phyloP scores from a whole-genome alignment of 805 yeast species.

The Starmerella sp. region DNA sequence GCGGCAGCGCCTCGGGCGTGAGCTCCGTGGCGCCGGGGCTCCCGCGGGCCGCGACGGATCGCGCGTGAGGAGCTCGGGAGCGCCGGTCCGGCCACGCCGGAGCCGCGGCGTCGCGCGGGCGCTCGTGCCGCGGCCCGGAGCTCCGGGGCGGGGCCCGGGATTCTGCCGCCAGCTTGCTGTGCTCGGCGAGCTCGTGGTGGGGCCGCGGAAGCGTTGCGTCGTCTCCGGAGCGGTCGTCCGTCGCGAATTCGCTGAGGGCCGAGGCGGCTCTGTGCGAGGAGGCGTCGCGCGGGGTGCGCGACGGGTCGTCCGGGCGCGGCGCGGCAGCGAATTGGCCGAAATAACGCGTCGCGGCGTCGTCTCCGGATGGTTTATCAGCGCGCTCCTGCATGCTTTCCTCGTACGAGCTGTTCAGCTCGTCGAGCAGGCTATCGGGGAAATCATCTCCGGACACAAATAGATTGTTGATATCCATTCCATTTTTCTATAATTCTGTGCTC shows the following conservation, averaged over 20 bases:
- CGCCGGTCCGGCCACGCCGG: background rate
- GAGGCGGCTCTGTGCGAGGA: background rate
- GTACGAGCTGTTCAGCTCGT: background rate
- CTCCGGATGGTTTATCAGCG: background rate
- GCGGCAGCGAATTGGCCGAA: background rate
- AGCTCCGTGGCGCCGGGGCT: no score
- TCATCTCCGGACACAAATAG: background rate
- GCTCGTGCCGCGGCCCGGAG: no score
- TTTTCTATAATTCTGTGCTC: background rate
- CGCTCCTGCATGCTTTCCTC: background rate
- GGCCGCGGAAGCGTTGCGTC: background rate
- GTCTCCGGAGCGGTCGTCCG: background rate
- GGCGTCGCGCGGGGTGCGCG: background rate
- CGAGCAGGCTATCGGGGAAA: background rate
- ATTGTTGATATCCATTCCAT: conserved; percentile 1
- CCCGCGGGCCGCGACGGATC: no score
- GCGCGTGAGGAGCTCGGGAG: no score
- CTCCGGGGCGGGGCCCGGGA: no score
- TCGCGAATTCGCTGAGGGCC: background rate
- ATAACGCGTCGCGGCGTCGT: background rate
- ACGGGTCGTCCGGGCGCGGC: background rate
- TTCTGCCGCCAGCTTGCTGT: background rate
- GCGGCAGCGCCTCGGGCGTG: no score
- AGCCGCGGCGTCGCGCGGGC: no score
- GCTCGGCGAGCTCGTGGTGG: background rate